Percentiles rank a stretch among this genome's conserved stretches.
Evolutionary conservation across 2,329 filamentous ascomycete species (phyloP).

Genomic region (Pseudocercospora cruenta): DNA sequence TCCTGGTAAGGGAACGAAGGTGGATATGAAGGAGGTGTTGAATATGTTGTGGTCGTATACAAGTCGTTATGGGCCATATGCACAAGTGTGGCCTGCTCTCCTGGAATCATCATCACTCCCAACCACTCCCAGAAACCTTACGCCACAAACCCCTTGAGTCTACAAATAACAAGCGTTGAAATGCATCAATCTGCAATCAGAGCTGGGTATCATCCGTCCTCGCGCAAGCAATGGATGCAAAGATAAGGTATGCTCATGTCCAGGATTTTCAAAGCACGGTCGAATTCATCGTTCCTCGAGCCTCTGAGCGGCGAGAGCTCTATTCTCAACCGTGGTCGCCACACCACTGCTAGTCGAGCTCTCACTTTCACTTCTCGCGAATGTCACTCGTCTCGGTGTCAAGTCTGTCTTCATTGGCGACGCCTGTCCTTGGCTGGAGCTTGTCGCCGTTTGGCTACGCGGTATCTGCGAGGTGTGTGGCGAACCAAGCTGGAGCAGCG

Average conservation of each 20-base stretch:
- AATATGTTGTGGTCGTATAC: conserved; percentile 4
- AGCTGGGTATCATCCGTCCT: conserved; percentile 27
- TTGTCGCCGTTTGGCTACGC: conserved; percentile 23
- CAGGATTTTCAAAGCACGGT: neutral
- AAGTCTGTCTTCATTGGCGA: conserved; percentile 32
- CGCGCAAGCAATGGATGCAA: conserved; percentile 16
- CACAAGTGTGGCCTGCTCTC: conserved; percentile 8
- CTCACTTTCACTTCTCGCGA: conserved; percentile 35
- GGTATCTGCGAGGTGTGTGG: conserved; percentile 44
- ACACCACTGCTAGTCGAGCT: conserved; percentile 22
- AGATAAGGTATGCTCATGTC: conserved; percentile 15
- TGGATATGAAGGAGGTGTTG: neutral
- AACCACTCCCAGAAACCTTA: neutral
- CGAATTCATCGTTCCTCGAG: conserved; percentile 12
- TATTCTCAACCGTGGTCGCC: conserved; percentile 18
- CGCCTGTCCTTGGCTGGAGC: conserved; percentile 25
- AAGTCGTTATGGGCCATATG: conserved; percentile 10
- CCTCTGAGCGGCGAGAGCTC: conserved; percentile 16
- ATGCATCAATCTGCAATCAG: conserved; percentile 10
- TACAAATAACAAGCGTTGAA: conserved; percentile 10
- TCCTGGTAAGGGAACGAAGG: neutral
- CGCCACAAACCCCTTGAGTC: neutral
- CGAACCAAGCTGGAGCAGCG: conserved; percentile 75
- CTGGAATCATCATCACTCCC: neutral
- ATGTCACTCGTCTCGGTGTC: conserved; percentile 33